A percentile compares a stretch with the other conserved stretches of the same genome.
These are phyloP conservation scores for Aureobasidium sp. DNA, from an alignment of 2,329 filamentous ascomycete species.

Conservation along the genomic window DNA sequence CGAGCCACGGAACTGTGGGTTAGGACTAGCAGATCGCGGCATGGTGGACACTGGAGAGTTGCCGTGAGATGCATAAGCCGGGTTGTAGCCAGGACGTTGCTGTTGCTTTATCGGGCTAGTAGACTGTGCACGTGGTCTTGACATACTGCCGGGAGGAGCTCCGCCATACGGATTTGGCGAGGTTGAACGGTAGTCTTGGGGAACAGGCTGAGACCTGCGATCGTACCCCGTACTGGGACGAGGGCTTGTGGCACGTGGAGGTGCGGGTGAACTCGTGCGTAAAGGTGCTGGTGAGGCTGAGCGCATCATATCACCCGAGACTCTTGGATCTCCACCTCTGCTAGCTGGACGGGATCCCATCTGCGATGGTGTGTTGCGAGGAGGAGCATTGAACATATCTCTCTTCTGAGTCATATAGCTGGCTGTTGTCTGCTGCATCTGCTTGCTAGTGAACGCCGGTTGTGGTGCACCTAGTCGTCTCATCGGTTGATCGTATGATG, in stretches of 20 bases:
- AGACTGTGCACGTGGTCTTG: conserved; percentile 33
- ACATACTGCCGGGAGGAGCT: conserved; percentile 21
- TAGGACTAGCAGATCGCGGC: conserved; percentile 34
- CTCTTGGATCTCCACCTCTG: conserved; percentile 43
- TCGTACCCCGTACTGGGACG: conserved; percentile 9
- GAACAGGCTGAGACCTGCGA: conserved; percentile 31
- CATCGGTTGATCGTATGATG: conserved; percentile 71
- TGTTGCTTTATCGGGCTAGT: conserved; percentile 36
- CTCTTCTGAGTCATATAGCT: conserved; percentile 79
- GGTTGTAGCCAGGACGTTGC: conserved; percentile 25
- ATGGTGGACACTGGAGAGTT: conserved; percentile 31
- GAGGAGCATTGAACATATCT: conserved; percentile 57
- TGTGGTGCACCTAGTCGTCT: conserved; percentile 81
- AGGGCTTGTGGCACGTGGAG: conserved; percentile 6
- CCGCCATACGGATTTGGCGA: conserved; percentile 59
- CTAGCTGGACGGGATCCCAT: conserved; percentile 49
- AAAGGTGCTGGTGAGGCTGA: conserved; percentile 61
- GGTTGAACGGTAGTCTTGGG: conserved; percentile 38
- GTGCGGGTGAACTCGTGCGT: conserved; percentile 46
- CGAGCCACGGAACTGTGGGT: conserved; percentile 22
- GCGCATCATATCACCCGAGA: conserved; percentile 37
- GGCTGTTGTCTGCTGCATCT: conserved; percentile 92
- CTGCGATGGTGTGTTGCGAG: conserved; percentile 25
- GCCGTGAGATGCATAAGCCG: conserved; percentile 31
- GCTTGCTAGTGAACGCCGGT: conserved; percentile 83